phyloP scores from a whole-genome alignment of 805 yeast species.

The Ogataea corticis region DNA sequence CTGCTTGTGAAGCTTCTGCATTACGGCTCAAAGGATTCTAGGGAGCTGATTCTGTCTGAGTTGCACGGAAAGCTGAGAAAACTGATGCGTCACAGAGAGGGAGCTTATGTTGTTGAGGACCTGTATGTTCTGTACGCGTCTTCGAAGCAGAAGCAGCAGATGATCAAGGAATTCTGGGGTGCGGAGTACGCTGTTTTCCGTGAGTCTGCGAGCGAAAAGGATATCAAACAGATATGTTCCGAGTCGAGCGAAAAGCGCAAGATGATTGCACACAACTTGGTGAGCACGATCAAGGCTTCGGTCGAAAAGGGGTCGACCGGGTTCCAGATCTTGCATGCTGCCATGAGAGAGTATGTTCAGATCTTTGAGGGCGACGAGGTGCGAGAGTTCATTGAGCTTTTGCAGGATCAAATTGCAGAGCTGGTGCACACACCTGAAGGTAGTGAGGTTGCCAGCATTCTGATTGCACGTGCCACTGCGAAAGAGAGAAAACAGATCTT shows the following conservation, averaged over 20 bases:
- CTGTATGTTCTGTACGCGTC: constrained; percentile 81
- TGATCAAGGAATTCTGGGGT: constrained; percentile 97
- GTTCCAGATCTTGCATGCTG: constrained; percentile 93
- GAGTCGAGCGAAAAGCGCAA: constrained; percentile 78
- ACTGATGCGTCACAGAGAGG: constrained; percentile 95
- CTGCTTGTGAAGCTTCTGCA: constrained; percentile 84
- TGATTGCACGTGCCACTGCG: constrained; percentile 81
- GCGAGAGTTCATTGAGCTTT: constrained; percentile 76
- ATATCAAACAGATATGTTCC: constrained; percentile 62
- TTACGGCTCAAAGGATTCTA: constrained; percentile 83
- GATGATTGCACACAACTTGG: constrained; percentile 71
- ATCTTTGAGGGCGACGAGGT: constrained; percentile 71
- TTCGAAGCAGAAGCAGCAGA: constrained; percentile 80
- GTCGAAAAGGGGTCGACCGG: constrained; percentile 96
- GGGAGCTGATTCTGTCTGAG: constrained; percentile 75
- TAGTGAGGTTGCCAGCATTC: constrained; percentile 80
- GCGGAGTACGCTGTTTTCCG: constrained; percentile 89
- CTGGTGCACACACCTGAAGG: constrained; percentile 96
- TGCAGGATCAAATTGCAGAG: constrained; percentile 89
- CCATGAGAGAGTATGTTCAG: constrained; percentile 84
- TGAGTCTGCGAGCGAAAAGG: constrained; percentile 65
- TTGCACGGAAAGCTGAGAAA: constrained; percentile 89
- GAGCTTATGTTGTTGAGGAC: constrained; percentile 97
- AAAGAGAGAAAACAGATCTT: constrained; percentile 86
- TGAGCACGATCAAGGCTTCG: constrained; percentile 82